Conservation (phyloP, 805 yeast genomes). For the Isabelozyma heimii region DNA sequence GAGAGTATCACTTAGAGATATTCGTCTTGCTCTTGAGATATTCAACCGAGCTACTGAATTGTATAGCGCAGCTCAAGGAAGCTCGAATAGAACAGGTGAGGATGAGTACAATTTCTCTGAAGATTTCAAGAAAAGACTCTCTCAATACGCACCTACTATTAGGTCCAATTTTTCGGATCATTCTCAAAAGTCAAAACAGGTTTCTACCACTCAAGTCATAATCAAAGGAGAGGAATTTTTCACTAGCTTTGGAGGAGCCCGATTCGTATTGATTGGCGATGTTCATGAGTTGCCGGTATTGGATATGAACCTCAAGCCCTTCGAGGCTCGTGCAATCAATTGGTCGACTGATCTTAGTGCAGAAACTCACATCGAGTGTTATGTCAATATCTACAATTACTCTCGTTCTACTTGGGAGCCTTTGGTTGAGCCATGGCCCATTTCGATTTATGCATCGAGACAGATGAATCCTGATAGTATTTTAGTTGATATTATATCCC, state of each 20-base stretch:
- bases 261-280: slow-evolving; percentile 85
- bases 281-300: slow-evolving; percentile 86
- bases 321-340: slow-evolving; percentile 64
- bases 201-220: slow-evolving; percentile 27
- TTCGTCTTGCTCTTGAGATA: slow-evolving; percentile 72
- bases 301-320: slow-evolving; percentile 72
- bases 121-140: slow-evolving; percentile 57
- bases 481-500: slow-evolving; percentile 67
- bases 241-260: slow-evolving; percentile 68
- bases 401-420: slow-evolving; percentile 96
- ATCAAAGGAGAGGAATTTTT: slow-evolving; percentile 67
- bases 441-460: slow-evolving; percentile 66
- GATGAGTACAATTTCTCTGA: slow-evolving; percentile 50
- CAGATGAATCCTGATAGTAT: slow-evolving; percentile 45
- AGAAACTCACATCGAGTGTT: slow-evolving; percentile 60
- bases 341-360: slow-evolving; percentile 87
- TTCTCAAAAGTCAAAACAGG: slow-evolving; percentile 14
- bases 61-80: slow-evolving; percentile 28
- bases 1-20: slow-evolving; percentile 84
- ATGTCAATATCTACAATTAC: slow-evolving; percentile 78
- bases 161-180: slow-evolving; percentile 46
- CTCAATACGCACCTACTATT: slow-evolving; percentile 69
- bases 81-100: slow-evolving; percentile 7
- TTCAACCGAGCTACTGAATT: slow-evolving; percentile 67
- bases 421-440: slow-evolving; percentile 80